phyloP scores from a whole-genome alignment of 2,329 filamentous ascomycete genomes.

The Colletotrichum navitas region DNA sequence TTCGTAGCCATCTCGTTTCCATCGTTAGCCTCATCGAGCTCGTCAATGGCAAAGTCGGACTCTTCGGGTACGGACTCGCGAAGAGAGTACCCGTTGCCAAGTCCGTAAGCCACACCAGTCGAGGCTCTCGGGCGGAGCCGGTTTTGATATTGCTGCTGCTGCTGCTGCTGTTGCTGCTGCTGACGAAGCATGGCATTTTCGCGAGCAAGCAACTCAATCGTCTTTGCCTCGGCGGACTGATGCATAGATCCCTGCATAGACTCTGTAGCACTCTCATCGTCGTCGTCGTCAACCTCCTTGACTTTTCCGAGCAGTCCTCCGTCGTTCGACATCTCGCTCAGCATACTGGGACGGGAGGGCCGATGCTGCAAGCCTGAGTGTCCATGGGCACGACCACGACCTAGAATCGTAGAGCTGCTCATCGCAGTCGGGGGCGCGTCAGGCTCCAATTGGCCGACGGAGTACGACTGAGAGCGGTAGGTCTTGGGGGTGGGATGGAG shows the following conservation, averaged over 20 bases:
- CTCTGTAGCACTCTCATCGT: constrained; percentile 69
- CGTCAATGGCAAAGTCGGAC: constrained; percentile 79
- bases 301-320: constrained; percentile 74
- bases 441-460: constrained; percentile 88
- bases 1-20: constrained; percentile 60
- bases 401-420: constrained; percentile 62
- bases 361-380: constrained; percentile 82
- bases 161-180: constrained; percentile 56
- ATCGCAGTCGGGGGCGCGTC: constrained; percentile 63
- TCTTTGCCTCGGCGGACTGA: constrained; percentile 70
- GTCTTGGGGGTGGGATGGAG: constrained; percentile 92
- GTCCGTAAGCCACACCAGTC: constrained; percentile 64
- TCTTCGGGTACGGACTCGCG: constrained; percentile 73
- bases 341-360: constrained; percentile 82
- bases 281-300: constrained; percentile 77
- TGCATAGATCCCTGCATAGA: constrained; percentile 67
- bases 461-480: constrained; percentile 96
- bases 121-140: constrained; percentile 69
- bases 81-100: constrained; percentile 70
- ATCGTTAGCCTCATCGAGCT: constrained; percentile 74
- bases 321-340: constrained; percentile 78
- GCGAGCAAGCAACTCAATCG: constrained; percentile 71
- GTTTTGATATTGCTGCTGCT: constrained; percentile 65
- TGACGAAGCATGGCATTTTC: constrained; percentile 74
- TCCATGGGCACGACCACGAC: constrained; percentile 63